Evolutionary conservation across 2,329 filamentous ascomycete genomes (phyloP), one percentile per base, ranked within the genome.

Genomic region (Verticillium dahliae): DNA sequence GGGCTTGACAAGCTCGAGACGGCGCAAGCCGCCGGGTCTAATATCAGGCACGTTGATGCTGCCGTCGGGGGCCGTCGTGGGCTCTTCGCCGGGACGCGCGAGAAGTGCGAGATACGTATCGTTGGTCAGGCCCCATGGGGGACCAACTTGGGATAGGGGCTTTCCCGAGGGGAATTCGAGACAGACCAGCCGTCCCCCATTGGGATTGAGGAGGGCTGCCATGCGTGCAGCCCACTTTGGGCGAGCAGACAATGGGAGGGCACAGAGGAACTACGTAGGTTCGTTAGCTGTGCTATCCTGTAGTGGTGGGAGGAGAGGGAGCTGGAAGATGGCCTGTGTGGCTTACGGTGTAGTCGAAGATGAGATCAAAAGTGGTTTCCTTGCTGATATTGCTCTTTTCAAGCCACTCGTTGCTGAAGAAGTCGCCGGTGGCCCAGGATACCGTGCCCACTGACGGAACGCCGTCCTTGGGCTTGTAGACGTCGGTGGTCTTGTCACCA

Each of bases 141-240:
- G 91, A 0, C 92, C 91, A 10, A 81, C 81, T 10, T 82, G 79
- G 11, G 78, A 79, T 10, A 88, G 81, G 52, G 85, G 80, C 72
- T 93, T 95, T 64, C 85, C 82, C 1, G 88, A 86, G 10, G 92
- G 92, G 72, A 90, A 96, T 72, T 96, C 91, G 64, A 96, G 81
- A 74, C 85, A 88, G 59, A 88, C 71, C 33, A 89, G 75, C 41
- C 80, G 76, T 27, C 85, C 84, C 31, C 67, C 70, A 10, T 61
- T 68, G 6, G 77, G 76, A 22, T 73, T 66, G 35, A 88, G 75
- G 45, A 88, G 76, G 45, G 80, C 70, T 14, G 74, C 67, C 73
- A 84, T 82, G 60, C 83, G 76, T 60, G 72, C 71, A 13, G 84
- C 81, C 85, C 85, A 88, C 22, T 70, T 70, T 3, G 80, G 76